Conservation (phyloP, 352 stramenopile species). For the Globisporangium ultimum region DNA sequence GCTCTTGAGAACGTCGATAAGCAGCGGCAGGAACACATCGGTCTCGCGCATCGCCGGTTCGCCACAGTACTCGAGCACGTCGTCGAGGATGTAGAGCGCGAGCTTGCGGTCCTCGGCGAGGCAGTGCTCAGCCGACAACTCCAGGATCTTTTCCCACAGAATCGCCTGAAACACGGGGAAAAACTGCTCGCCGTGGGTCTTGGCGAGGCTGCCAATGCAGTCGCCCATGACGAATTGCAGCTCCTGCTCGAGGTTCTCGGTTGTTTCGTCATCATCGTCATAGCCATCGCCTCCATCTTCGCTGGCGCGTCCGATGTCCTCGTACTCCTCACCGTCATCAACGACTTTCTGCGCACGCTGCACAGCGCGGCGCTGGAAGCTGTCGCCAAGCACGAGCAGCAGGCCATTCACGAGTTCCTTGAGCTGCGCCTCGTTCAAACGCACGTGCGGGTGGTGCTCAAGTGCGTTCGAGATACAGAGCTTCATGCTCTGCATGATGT, state of each 20-base stretch:
- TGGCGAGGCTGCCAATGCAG: slow-evolving; percentile 69
- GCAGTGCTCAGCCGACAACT: slow-evolving; percentile 61
- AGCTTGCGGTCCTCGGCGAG: slow-evolving; percentile 76
- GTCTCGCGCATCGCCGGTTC: slow-evolving; percentile 39
- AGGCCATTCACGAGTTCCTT: slow-evolving; percentile 69
- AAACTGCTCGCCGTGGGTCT: slow-evolving; percentile 59
- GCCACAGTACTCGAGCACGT: slow-evolving; percentile 80
- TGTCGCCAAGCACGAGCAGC: slow-evolving; percentile 73
- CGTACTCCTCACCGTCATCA: slow-evolving; percentile 20
- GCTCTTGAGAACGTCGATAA: slow-evolving; percentile 61
- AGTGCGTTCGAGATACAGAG: slow-evolving; percentile 53
- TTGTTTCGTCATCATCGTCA: slow-evolving; percentile 41
- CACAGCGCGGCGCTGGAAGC: slow-evolving; percentile 72
- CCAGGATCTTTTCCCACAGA: slow-evolving; percentile 75
- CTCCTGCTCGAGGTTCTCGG: slow-evolving; percentile 60
- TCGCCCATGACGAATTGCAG: slow-evolving; percentile 81
- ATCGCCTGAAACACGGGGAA: slow-evolving; percentile 75
- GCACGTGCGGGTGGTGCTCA: slow-evolving; percentile 31
- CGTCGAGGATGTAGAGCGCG: slow-evolving; percentile 85
- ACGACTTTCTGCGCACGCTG: slow-evolving; percentile 28
- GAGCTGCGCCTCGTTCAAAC: slow-evolving; percentile 74
- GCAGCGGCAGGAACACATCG: slow-evolving; percentile 63
- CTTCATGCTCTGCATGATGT: slow-evolving; percentile 86
- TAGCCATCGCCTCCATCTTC: slow-evolving; percentile 35
- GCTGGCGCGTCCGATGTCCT: slow-evolving; percentile 13